Evolutionary conservation across 129 eudicot genomes (phyloP).

Genomic region (Chrysanthemum seticuspe): DNA sequence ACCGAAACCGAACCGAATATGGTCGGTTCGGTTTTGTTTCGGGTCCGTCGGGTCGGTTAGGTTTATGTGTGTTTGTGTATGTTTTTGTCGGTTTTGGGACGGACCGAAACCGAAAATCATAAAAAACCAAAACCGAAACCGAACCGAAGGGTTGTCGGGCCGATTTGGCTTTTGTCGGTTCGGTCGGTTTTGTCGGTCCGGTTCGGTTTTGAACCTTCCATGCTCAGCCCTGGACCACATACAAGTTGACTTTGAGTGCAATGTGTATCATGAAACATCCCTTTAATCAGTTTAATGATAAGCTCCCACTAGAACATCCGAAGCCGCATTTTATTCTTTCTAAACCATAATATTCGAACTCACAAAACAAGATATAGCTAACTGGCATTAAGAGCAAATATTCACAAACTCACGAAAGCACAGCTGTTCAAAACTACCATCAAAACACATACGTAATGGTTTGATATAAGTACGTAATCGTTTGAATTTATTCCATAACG

Average conservation of each 20-base stretch:
- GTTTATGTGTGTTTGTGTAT: too few species aligned
- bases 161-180: too few species aligned
- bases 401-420: not conserved
- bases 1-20: too few species aligned
- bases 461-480: not conserved
- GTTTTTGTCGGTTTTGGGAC: too few species aligned
- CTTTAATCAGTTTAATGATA: not conserved
- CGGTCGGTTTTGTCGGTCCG: too few species aligned
- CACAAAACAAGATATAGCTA: not conserved
- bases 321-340: not conserved
- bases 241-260: slow-evolving; percentile 1
- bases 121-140: too few species aligned
- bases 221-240: not conserved
- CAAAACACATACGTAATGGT: not conserved
- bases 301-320: not conserved
- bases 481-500: slow-evolving; percentile 19
- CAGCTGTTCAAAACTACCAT: not conserved
- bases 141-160: too few species aligned
- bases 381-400: not conserved
- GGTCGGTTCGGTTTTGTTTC: too few species aligned
- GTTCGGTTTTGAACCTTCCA: too few species aligned
- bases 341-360: not conserved
- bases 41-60: too few species aligned
- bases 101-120: too few species aligned
- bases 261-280: not conserved